Conservation (phyloP, 2,329 filamentous ascomycete genomes). For the Colletotrichum musae region DNA sequence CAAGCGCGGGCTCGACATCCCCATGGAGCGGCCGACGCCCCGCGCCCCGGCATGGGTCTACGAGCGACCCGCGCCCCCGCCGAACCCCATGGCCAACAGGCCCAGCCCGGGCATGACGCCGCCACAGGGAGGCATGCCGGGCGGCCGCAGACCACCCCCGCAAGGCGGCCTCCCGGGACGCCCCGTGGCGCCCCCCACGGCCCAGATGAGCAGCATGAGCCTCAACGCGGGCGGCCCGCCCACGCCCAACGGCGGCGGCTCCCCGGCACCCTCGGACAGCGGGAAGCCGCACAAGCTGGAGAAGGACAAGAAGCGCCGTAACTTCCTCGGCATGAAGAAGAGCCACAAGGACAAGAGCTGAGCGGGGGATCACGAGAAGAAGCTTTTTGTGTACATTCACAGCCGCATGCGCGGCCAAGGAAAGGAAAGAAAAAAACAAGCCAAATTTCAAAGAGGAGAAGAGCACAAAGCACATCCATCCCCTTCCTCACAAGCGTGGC, state of each 20-base stretch:
- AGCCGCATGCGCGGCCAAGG: not conserved
- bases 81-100: constrained; percentile 53
- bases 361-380: not conserved
- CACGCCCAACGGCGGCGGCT: constrained; percentile 33
- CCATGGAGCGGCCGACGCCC: constrained; percentile 83
- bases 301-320: constrained; percentile 75
- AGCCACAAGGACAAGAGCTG: constrained; percentile 44
- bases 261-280: constrained; percentile 47
- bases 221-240: constrained; percentile 54
- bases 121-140: constrained; percentile 34
- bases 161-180: constrained; percentile 54
- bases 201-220: constrained; percentile 70
- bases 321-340: constrained; percentile 74
- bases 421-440: too few species aligned
- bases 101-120: constrained; percentile 47
- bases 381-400: not conserved
- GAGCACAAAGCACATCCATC: not conserved
- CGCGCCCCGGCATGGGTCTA: constrained; percentile 89
- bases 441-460: not conserved
- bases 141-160: constrained; percentile 46
- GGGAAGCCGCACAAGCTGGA: constrained; percentile 66
- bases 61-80: constrained; percentile 75
- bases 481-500: constrained; percentile 20
- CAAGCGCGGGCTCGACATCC: constrained; percentile 83
- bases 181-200: constrained; percentile 62